phyloP scores from a whole-genome alignment of 306 rosid genomes.

The Spatholobus suberectus region DNA sequence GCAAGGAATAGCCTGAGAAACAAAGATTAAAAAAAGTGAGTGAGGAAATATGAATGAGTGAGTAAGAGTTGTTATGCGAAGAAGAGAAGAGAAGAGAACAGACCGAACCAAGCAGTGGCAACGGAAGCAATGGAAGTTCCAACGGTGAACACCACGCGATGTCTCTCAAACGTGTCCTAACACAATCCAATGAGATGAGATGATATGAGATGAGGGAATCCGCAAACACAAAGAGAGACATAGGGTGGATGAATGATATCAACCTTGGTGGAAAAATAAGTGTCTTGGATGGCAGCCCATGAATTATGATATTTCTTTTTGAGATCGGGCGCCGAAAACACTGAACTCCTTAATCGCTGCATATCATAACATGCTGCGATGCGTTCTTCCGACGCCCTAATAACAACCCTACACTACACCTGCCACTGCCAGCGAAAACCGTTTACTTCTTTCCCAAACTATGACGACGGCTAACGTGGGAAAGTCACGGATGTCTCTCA shows the following conservation, averaged over 20 bases:
- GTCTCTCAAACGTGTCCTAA: slow-evolving; percentile 84
- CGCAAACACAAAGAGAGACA: too few species aligned
- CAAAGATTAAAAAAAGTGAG: background rate
- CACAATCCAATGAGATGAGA: background rate
- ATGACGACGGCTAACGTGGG: too few species aligned
- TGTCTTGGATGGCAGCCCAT: slow-evolving; percentile 79
- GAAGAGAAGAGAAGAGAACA: slow-evolving; percentile 22
- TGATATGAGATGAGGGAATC: too few species aligned
- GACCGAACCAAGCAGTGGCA: slow-evolving; percentile 86
- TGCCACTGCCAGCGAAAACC: too few species aligned
- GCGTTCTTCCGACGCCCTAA: too few species aligned
- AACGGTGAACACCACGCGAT: slow-evolving; percentile 79
- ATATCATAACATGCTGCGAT: background rate
- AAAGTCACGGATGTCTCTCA: too few species aligned
- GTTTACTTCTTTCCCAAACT: too few species aligned
- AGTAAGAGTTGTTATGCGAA: background rate
- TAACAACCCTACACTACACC: too few species aligned
- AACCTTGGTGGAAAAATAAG: slow-evolving; percentile 80
- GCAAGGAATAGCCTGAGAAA: slow-evolving; percentile 77
- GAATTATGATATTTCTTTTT: slow-evolving; percentile 72
- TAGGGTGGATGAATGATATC: too few species aligned
- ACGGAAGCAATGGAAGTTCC: slow-evolving; percentile 94
- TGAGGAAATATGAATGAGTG: too few species aligned
- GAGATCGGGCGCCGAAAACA: slow-evolving; percentile 47
- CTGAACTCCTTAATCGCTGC: slow-evolving; percentile 67